Base-by-base conservation (phyloP, 257 asterid species). In the Apocynum venetum region DNA sequence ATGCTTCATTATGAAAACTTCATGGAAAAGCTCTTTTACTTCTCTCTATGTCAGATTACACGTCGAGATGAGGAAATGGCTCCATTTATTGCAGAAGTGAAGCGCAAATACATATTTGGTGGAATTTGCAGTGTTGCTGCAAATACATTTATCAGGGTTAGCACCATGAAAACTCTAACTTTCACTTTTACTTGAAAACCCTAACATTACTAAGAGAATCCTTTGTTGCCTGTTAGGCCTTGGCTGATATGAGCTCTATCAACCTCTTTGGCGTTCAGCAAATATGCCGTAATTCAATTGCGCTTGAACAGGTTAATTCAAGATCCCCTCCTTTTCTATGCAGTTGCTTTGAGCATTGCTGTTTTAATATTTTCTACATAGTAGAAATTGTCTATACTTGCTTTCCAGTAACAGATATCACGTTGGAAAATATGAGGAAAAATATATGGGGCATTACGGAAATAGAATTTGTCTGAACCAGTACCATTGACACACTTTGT, bases 211-310 rank as follows among this genome's bases (percentile, higher is more conserved):
- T 86, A 68, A 84, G 57, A 77, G 73, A 65, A 65, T 35, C 78
- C 36, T 74, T 55, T 41, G 20, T 71, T 82, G 74, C 76, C 43
- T 83, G 57, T 77, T 76, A 96, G 99, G 99, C 97, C 84, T 88
- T 96, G 93, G 84, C 91, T 83, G 97, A 91, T 81, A 88, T 96
- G 89, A 92, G 86, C 79, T 90, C 96, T 56, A 92, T 96, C 89
- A 96, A 93, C 91, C 98, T 96, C 83, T 93, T 93, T 75, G 99
- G 99, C 35, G 97, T 96, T 80, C 99, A 96, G 87, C 99, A 96
- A 87, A 90, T 96, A 85, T 93, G 97, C 81, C 97, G 99, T 75
- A 93, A 96, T 83, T 89, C 99, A 82, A 96, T 96, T 83, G 97
- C 99, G 40, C 86, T 96, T 80, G 99, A 96, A 83, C 99, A 91